phyloP scores from a whole-genome alignment of 2,329 filamentous ascomycete genomes.

The Sporothrix variecibatus region DNA sequence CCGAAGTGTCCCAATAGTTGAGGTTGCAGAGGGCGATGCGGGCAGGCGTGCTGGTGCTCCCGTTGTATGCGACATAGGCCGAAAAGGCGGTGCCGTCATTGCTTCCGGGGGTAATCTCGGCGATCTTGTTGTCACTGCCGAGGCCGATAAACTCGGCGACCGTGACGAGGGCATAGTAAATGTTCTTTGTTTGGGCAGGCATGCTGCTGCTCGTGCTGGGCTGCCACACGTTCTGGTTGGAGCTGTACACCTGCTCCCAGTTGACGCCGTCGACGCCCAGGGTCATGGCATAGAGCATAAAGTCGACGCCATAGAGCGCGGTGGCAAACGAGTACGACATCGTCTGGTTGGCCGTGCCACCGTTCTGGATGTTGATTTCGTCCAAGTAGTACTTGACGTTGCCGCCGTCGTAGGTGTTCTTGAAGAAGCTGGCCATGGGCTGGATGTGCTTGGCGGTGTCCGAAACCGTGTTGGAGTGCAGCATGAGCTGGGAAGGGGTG shows the following conservation, averaged over 20 bases:
- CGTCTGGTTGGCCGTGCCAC: not conserved
- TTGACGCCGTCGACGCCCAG: conserved; percentile 7
- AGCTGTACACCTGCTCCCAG: conserved; percentile 13
- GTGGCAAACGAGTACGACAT: not conserved
- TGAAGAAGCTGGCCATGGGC: not conserved
- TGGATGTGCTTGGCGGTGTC: not conserved
- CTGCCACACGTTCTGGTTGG: conserved; percentile 15
- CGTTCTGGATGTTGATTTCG: conserved; percentile 16
- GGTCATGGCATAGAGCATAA: conserved; percentile 1
- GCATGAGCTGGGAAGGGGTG: not conserved
- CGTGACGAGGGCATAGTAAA: conserved; percentile 7
- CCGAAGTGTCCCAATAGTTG: not conserved
- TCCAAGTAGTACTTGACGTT: not conserved
- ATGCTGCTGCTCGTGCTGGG: not conserved
- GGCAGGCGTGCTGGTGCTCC: not conserved
- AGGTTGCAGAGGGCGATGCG: conserved; percentile 1
- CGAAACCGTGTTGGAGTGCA: not conserved
- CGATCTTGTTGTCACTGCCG: not conserved
- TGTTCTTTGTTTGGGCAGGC: conserved; percentile 16
- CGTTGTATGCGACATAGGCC: not conserved
- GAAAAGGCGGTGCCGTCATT: conserved; percentile 7
- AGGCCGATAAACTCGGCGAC: conserved; percentile 12
- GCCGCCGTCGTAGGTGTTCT: not conserved
- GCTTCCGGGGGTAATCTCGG: not conserved
- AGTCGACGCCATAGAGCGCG: not conserved